These are phyloP conservation scores for Akanthomyces lecanii DNA, from an alignment of 2,329 filamentous ascomycete species.

Conservation along the genomic window DNA sequence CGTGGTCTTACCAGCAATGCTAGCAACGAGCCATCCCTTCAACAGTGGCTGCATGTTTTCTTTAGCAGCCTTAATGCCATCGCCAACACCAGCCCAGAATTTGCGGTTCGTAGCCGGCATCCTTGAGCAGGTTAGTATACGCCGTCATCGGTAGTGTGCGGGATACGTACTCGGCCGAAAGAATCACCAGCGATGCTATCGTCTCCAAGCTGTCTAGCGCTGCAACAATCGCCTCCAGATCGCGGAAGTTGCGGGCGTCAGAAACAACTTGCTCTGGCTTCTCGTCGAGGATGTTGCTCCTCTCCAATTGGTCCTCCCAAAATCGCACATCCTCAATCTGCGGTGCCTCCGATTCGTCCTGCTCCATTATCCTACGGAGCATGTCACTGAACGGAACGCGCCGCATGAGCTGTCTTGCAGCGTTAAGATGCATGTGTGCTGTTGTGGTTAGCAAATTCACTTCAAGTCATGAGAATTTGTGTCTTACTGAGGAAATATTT, in stretches of 20 bases:
- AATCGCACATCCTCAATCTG: constrained; percentile 39
- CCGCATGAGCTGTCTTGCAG: constrained; percentile 50
- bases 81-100: constrained; percentile 52
- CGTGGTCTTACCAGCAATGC: constrained; percentile 48
- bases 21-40: constrained; percentile 57
- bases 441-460: constrained; percentile 8
- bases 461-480: background rate
- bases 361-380: constrained; percentile 38
- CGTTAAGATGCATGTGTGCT: constrained; percentile 50
- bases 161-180: constrained; percentile 47
- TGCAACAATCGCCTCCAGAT: constrained; percentile 63
- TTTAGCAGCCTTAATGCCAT: constrained; percentile 51
- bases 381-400: constrained; percentile 49
- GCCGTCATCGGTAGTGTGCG: background rate
- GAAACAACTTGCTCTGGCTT: constrained; percentile 42
- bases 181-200: constrained; percentile 52
- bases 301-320: constrained; percentile 36
- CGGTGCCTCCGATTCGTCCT: constrained; percentile 30
- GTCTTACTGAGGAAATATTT: constrained; percentile 77
- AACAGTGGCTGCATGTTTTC: constrained; percentile 58
- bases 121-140: constrained; percentile 29
- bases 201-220: constrained; percentile 66
- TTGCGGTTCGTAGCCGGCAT: constrained; percentile 37
- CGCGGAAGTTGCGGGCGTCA: constrained; percentile 60
- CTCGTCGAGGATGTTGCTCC: constrained; percentile 32